Percentiles rank a stretch among this genome's conserved stretches.
Evolutionary conservation across 129 eudicot species (phyloP).

Genomic region (Artemisia tridentata): DNA sequence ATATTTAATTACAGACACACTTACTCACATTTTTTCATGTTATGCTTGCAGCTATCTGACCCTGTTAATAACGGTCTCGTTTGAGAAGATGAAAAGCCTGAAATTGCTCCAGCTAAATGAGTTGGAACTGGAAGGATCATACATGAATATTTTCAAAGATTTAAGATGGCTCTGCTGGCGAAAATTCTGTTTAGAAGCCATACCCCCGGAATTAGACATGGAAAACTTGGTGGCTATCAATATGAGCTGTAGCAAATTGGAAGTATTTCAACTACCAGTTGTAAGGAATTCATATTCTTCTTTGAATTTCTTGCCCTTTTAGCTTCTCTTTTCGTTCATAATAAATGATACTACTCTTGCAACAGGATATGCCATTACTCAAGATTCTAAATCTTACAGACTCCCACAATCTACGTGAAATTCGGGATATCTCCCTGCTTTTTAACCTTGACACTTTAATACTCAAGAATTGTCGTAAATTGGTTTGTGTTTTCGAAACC

Average conservation of each 20-base stretch:
- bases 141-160: slow-evolving; percentile 20
- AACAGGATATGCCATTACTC: slow-evolving; percentile 23
- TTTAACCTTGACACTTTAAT: slow-evolving; percentile 29
- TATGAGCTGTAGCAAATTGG: slow-evolving; percentile 29
- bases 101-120: slow-evolving; percentile 28
- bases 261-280: slow-evolving; percentile 23
- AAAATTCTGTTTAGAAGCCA: slow-evolving; percentile 14
- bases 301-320: not conserved
- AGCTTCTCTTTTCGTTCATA: not conserved
- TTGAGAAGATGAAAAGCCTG: slow-evolving; percentile 23
- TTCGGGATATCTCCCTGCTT: not conserved
- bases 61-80: slow-evolving; percentile 11
- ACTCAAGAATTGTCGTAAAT: slow-evolving; percentile 4
- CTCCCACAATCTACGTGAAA: slow-evolving; percentile 7
- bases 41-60: slow-evolving; percentile 7
- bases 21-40: too few species aligned
- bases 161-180: slow-evolving; percentile 35
- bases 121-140: slow-evolving; percentile 20
- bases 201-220: slow-evolving; percentile 23
- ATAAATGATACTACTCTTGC: not conserved
- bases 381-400: slow-evolving; percentile 36
- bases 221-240: slow-evolving; percentile 29
- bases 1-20: too few species aligned
- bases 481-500: slow-evolving; percentile 26
- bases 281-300: not conserved